phyloP scores from a whole-genome alignment of 768 basidiomycete genomes.

The Suillus discolor region DNA sequence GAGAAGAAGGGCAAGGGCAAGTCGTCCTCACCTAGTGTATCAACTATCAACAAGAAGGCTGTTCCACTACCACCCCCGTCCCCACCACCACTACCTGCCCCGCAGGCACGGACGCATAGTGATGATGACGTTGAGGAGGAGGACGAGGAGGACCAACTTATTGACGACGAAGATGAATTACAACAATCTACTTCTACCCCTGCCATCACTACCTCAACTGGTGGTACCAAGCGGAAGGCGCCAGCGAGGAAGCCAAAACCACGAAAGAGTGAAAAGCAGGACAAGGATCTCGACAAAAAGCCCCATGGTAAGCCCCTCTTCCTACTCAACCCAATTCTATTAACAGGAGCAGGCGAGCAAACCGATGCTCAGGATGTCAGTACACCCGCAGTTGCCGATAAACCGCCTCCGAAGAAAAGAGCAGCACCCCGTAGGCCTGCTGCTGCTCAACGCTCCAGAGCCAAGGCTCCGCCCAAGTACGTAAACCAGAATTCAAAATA shows the following conservation, averaged over 20 bases:
- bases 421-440: constrained; percentile 45
- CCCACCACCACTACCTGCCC: constrained; percentile 13
- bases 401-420: constrained; percentile 52
- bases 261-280: constrained; percentile 54
- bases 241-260: constrained; percentile 51
- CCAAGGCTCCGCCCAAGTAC: constrained; percentile 33
- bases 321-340: constrained; percentile 13
- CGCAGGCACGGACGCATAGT: constrained; percentile 23
- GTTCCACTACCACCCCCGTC: not conserved
- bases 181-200: constrained; percentile 31
- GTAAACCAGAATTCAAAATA: constrained; percentile 10
- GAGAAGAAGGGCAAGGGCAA: constrained; percentile 43
- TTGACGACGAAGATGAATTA: constrained; percentile 64
- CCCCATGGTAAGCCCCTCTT: constrained; percentile 39
- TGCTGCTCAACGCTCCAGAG: constrained; percentile 37
- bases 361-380: constrained; percentile 22
- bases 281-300: constrained; percentile 45
- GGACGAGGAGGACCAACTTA: constrained; percentile 77
- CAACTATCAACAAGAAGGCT: constrained; percentile 23
- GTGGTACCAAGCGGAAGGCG: constrained; percentile 51
- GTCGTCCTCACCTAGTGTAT: constrained; percentile 33
- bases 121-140: constrained; percentile 65
- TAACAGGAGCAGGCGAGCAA: constrained; percentile 30
- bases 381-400: constrained; percentile 29
- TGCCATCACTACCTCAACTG: constrained; percentile 32